Base-by-base conservation (phyloP, 2,329 filamentous ascomycete species). In the Simplicillium aogashimaense region DNA sequence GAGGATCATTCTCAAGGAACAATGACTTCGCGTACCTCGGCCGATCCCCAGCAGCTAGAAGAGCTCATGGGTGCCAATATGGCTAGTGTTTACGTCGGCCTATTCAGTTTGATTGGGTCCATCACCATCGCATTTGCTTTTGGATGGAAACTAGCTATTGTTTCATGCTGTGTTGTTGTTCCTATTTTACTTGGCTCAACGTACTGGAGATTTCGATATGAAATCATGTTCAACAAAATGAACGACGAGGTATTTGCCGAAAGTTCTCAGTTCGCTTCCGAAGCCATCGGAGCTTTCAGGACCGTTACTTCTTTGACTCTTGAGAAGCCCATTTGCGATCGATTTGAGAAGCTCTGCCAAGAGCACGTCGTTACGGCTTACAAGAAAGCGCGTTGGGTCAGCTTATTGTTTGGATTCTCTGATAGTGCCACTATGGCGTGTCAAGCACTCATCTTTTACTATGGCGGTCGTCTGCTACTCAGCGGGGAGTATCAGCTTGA, bases 121-220 rank as follows among this genome's bases (percentile, higher is more conserved):
- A 59, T 86, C 12, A 64, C 71, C 34, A 81, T 89, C 38, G 70
- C 81, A 1, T 87, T 86, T 50, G 65, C 71, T 4, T 86, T 82
- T 53, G 81, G 81, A 2, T 89, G 85, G 85, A 89, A 87, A 55
- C 66, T 90, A 8, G 76, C 80, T 0, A 61, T 87, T 0, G 78
- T 89, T 0, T 71, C 75, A 0, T 63, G 78, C 8, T 82, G 77
- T 48, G 75, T 83, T 8, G 71, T 73, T 6, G 57, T 74, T 40
- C 74, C 74, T 1, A 53, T 77, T 16, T 62, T 67, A 35, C 47
- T 76, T 3, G 40, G 56, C 5, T 64, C 68, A 0, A 67, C 66
- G 0, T 78, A 66, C 50, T 71, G 65, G 56, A 67, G 73, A 2
- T 59, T 76, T 47, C 67, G 61, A 45, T 75, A 74, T 47, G 80